A percentile compares a stretch with the other conserved stretches of the same genome.
phyloP scores from a whole-genome alignment of 805 yeast species.

The Yamadazyma laniorum region DNA sequence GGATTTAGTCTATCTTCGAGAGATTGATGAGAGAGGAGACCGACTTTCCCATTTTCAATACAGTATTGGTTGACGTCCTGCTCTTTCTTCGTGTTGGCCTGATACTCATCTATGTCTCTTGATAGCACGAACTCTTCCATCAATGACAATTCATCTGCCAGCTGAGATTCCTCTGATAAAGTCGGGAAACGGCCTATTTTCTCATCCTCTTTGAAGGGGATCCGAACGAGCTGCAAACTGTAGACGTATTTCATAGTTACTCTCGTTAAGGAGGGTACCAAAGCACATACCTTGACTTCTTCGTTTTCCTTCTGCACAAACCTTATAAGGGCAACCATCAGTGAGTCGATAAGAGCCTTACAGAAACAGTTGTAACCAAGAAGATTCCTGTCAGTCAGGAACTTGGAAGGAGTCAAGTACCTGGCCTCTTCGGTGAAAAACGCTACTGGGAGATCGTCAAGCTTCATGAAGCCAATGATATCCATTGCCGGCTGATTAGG shows the following conservation, averaged over 20 bases:
- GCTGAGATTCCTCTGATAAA: slow-evolving; percentile 14
- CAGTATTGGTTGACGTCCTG: slow-evolving; percentile 2
- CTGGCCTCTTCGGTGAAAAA: slow-evolving; percentile 58
- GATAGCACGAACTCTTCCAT: slow-evolving; percentile 32
- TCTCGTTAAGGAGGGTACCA: slow-evolving; percentile 43
- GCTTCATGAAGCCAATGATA: slow-evolving; percentile 57
- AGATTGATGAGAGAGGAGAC: slow-evolving; percentile 13
- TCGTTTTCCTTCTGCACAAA: slow-evolving; percentile 51
- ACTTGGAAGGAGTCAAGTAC: slow-evolving; percentile 46
- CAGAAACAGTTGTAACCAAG: slow-evolving; percentile 35
- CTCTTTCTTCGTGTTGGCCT: slow-evolving; percentile 4
- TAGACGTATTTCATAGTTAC: slow-evolving; percentile 19
- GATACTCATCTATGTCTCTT: slow-evolving; percentile 28
- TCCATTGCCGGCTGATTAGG: slow-evolving; percentile 55
- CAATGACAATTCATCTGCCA: slow-evolving; percentile 12
- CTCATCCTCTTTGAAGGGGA: slow-evolving; percentile 79
- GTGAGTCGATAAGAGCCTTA: slow-evolving; percentile 48
- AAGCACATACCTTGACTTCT: slow-evolving; percentile 51
- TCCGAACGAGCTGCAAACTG: slow-evolving; percentile 48
- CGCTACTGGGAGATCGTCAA: slow-evolving; percentile 53
- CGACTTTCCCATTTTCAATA: slow-evolving; percentile 17
- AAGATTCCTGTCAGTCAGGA: slow-evolving; percentile 21
- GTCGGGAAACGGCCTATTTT: slow-evolving; percentile 52
- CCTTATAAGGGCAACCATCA: slow-evolving; percentile 58
- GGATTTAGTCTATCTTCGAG: slow-evolving; percentile 4